Evolutionary conservation across 129 eudicot genomes (phyloP).

Genomic region (Rutidosis leptorrhynchoides): DNA sequence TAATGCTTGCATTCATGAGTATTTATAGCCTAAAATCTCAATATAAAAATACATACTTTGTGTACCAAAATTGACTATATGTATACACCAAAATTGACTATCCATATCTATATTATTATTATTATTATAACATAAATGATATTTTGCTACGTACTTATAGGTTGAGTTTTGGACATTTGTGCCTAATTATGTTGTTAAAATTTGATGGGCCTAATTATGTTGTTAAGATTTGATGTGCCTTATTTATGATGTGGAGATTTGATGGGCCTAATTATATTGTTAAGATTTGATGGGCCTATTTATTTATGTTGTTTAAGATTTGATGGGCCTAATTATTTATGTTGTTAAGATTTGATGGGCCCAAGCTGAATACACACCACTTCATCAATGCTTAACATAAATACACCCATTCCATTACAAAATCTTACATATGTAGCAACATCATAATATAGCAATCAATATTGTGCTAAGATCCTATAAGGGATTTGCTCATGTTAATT

Average conservation of each 20-base stretch:
- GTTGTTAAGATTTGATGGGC: neutral
- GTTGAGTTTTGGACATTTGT: neutral
- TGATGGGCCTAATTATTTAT: neutral
- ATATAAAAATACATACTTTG: no score
- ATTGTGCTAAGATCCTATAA: conserved; percentile 14
- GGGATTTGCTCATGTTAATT: neutral
- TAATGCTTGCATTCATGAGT: no score
- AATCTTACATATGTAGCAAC: conserved; percentile 10
- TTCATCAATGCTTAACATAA: neutral
- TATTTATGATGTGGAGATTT: neutral
- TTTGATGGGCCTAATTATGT: neutral
- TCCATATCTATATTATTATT: no score
- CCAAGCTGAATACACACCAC: neutral
- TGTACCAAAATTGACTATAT: no score
- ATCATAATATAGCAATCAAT: neutral
- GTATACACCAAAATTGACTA: no score
- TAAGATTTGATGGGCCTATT: neutral
- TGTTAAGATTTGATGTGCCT: neutral
- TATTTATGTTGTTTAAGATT: no score
- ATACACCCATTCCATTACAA: conserved; percentile 29
- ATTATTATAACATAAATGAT: no score
- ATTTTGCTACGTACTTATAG: neutral
- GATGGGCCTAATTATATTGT: neutral
- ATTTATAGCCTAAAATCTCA: no score
- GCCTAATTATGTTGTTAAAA: neutral